These are phyloP conservation scores for Hypoxylon rubiginosum DNA, from an alignment of 2,329 filamentous ascomycete species.

Conservation along the genomic window DNA sequence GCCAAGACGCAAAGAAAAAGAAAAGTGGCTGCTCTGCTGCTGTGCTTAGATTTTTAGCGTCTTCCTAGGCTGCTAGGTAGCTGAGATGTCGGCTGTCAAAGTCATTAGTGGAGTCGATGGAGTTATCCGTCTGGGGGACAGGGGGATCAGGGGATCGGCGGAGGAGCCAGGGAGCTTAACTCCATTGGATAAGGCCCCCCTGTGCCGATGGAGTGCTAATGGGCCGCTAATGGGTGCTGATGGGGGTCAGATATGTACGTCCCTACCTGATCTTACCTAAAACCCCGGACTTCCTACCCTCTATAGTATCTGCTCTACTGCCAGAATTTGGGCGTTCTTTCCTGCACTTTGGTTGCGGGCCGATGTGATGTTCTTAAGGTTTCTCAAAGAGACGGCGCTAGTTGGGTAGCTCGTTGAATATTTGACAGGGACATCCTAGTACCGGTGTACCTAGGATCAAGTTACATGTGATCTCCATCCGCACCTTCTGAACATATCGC, in stretches of 20 bases:
- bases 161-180: neutral
- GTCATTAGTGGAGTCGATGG: neutral
- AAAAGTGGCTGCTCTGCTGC: too few relatives aligned
- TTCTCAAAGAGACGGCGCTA: neutral
- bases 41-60: too few relatives aligned
- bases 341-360: too few relatives aligned
- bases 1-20: neutral
- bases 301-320: too few relatives aligned
- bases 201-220: too few relatives aligned
- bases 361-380: neutral
- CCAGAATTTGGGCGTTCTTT: too few relatives aligned
- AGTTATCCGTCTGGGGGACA: neutral
- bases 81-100: neutral
- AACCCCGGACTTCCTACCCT: too few relatives aligned
- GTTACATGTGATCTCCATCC: neutral
- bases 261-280: too few relatives aligned
- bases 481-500: too few relatives aligned
- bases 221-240: too few relatives aligned
- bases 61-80: too few relatives aligned
- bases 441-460: neutral
- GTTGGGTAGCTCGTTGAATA: neutral
- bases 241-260: neutral
- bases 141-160: neutral
- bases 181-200: neutral
- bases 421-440: neutral